Base-by-base conservation (phyloP, 139 green algal species). In the Nannochloris sp. region DNA sequence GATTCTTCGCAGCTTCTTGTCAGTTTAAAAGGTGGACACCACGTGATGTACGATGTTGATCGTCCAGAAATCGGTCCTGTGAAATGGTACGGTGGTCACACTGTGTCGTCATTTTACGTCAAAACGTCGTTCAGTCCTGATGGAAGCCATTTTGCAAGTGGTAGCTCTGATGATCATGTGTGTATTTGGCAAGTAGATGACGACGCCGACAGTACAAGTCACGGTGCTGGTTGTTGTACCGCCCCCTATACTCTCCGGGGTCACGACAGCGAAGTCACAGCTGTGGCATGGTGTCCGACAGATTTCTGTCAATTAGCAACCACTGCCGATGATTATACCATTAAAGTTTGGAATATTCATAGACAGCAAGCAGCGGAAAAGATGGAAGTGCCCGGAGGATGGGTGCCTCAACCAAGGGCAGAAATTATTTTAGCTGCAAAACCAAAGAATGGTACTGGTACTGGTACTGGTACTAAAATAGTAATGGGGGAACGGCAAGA, bases 101-200 rank as follows among this genome's bases (percentile, higher is more conserved):
- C 59, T 46, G 33, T 64, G n/a, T 39, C 60, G 57, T 83, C 67
- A 31, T 93, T 88, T 70, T 93, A 88, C 70, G 72, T 91, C 64
- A 88, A 88, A 65, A 61, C 75, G 6, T 64, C 58, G 23, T 92
- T 88, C 61, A 83, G 68, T 39, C 77, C 79, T 1, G 77, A 83
- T 44, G 86, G 83, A 23, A 53, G 44, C 9, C 76, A 86, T 71
- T 65, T 92, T 34, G 27, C 84, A 24, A 78, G 61, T 35, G 86
- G 86, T 7, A 86, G 75, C 46, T 79, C 72, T 23, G 81, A 92
- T 74, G 33, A 60, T 3, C 48, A 42, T 10, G 79, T 67, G 15
- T 80, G 83, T 72, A 78, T 93, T 42, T 93, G 86, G 86, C 27
- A 84, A 54, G 74, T 87, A 34, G 73, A 83, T 32, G 42, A 61